Percentiles rank a stretch among this genome's conserved stretches.
These are phyloP conservation scores for Globisporangium paddicum DNA, from an alignment of 352 stramenopile species.

Conservation along the genomic window DNA sequence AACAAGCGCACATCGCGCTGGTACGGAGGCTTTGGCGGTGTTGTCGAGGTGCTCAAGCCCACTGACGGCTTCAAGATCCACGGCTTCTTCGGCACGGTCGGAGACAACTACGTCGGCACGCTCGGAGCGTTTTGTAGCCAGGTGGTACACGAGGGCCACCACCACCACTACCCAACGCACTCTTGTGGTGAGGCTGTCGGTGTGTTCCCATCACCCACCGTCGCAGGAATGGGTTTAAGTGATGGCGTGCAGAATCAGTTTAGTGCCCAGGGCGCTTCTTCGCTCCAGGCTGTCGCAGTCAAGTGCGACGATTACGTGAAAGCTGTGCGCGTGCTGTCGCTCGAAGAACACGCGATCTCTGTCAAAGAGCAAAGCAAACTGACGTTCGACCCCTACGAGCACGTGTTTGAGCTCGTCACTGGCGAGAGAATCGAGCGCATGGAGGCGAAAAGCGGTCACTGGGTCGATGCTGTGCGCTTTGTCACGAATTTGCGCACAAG, in stretches of 20 bases:
- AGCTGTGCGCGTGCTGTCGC: conserved; percentile 22
- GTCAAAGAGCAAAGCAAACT: conserved; percentile 5
- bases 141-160: conserved; percentile 2
- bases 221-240: conserved; percentile 14
- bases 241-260: conserved; percentile 17
- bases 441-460: conserved; percentile 42
- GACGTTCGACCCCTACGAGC: conserved; percentile 27
- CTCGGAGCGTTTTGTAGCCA: conserved; percentile 35
- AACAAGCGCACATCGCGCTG: conserved; percentile 52
- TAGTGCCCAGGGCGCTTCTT: background rate
- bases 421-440: conserved; percentile 35
- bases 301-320: conserved; percentile 35
- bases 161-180: background rate
- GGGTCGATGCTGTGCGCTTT: conserved; percentile 48
- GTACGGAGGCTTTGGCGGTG: conserved; percentile 53
- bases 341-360: conserved; percentile 17
- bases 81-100: conserved; percentile 48
- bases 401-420: conserved; percentile 39
- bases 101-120: conserved; percentile 41
- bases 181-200: background rate
- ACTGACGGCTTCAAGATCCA: conserved; percentile 36
- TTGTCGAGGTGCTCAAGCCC: conserved; percentile 34
- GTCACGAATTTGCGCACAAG: conserved; percentile 36
- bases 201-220: conserved; percentile 12
- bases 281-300: conserved; percentile 28